These are phyloP conservation scores for Delonix regia DNA, from an alignment of 306 rosid species.

Conservation along the genomic window DNA sequence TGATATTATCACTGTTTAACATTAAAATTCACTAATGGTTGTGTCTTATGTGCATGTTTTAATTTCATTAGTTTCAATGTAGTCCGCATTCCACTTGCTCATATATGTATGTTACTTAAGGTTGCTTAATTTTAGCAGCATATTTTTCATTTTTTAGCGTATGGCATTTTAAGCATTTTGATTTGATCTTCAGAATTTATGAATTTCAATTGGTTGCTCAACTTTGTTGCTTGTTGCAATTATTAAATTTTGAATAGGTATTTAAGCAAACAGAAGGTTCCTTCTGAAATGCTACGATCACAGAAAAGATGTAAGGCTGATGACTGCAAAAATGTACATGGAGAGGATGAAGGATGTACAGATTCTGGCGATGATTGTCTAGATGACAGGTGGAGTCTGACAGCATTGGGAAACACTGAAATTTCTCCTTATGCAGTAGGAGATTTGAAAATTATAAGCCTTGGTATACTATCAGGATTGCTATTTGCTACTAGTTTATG, in stretches of 20 bases:
- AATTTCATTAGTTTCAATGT: background rate
- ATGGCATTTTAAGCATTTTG: constrained; percentile 20
- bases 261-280: constrained; percentile 87
- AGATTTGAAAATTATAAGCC: constrained; percentile 75
- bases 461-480: constrained; percentile 57
- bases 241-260: constrained; percentile 59
- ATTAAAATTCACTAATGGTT: constrained; percentile 12
- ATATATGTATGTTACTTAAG: background rate
- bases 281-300: constrained; percentile 77
- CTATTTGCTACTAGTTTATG: constrained; percentile 30
- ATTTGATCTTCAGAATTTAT: constrained; percentile 21
- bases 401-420: constrained; percentile 45
- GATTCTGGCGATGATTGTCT: constrained; percentile 75
- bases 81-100: background rate
- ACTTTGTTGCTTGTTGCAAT: constrained; percentile 34
- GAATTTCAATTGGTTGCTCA: constrained; percentile 32
- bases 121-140: background rate
- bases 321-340: constrained; percentile 61
- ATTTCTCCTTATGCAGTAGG: constrained; percentile 71
- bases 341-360: constrained; percentile 71
- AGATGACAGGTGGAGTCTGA: constrained; percentile 50
- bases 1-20: background rate
- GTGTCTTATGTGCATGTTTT: constrained; percentile 16
- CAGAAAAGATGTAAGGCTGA: constrained; percentile 69
- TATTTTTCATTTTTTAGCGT: constrained; percentile 16